Evolutionary conservation across 1,284 basidiomycete genomes (phyloP).

Genomic region (Trametes hirsuta): DNA sequence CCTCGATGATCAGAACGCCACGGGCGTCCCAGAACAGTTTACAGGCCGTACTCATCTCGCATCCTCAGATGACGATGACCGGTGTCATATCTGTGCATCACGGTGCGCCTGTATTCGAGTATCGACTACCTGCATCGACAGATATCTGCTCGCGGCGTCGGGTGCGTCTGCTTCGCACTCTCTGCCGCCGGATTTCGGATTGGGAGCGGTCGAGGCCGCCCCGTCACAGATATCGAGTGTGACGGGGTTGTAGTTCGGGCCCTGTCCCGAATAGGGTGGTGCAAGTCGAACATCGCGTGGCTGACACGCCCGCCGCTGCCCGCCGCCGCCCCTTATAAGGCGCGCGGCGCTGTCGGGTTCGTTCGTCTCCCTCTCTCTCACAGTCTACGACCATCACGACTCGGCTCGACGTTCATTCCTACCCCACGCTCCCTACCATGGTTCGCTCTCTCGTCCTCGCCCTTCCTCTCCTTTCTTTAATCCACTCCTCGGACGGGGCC

Average conservation of each 20-base stretch:
- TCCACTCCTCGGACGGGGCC: background rate
- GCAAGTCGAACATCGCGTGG: background rate
- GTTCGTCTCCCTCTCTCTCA: background rate
- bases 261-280: background rate
- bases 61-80: too few relatives aligned
- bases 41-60: too few relatives aligned
- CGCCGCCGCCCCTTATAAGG: background rate
- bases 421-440: background rate
- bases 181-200: background rate
- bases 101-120: too few relatives aligned
- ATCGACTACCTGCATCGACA: background rate
- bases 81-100: too few relatives aligned
- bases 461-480: conserved; percentile 8
- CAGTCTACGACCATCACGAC: background rate
- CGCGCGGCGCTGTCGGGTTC: background rate
- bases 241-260: background rate
- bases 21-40: too few relatives aligned
- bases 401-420: background rate
- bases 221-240: background rate
- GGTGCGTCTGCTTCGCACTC: background rate
- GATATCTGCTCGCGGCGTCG: background rate
- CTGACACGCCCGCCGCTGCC: background rate
- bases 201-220: background rate
- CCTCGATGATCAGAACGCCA: too few relatives aligned
- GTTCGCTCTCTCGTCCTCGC: conserved; percentile 6